These are phyloP conservation scores for Capillidium rhysosporum DNA, from an alignment of 371 early-diverging fungal species.

Conservation along the genomic window DNA sequence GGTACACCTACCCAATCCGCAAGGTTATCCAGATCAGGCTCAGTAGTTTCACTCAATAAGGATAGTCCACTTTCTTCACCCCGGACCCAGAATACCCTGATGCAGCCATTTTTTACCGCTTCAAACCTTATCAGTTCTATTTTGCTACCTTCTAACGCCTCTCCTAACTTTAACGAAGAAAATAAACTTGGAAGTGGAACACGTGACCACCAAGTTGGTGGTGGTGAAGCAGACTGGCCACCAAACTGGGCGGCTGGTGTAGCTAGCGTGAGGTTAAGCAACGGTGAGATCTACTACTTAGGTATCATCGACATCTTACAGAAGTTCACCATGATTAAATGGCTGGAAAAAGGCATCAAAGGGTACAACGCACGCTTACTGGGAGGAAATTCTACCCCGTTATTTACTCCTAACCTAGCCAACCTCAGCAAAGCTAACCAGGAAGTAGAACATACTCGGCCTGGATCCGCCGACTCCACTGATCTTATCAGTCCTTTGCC, in stretches of 20 bases:
- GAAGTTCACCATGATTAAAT: constrained; percentile 28
- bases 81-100: not conserved
- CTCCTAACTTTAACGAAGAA: not conserved
- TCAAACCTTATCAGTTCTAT: constrained; percentile 5
- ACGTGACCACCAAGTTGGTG: not conserved
- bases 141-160: not conserved
- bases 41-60: not conserved
- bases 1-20: not conserved
- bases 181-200: no score
- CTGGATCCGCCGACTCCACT: not conserved
- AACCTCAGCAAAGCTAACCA: not conserved
- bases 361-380: constrained; percentile 15
- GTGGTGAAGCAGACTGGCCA: not conserved
- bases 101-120: constrained; percentile 5
- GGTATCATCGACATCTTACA: constrained; percentile 34
- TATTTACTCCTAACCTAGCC: not conserved
- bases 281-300: constrained; percentile 24
- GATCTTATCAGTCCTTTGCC: not conserved
- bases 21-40: not conserved
- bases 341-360: constrained; percentile 27
- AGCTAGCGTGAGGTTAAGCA: constrained; percentile 9
- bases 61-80: constrained; percentile 3
- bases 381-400: not conserved
- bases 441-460: not conserved
- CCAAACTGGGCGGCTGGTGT: constrained; percentile 14